phyloP scores from a whole-genome alignment of 1,284 basidiomycete genomes.

The Ustilago lituana region DNA sequence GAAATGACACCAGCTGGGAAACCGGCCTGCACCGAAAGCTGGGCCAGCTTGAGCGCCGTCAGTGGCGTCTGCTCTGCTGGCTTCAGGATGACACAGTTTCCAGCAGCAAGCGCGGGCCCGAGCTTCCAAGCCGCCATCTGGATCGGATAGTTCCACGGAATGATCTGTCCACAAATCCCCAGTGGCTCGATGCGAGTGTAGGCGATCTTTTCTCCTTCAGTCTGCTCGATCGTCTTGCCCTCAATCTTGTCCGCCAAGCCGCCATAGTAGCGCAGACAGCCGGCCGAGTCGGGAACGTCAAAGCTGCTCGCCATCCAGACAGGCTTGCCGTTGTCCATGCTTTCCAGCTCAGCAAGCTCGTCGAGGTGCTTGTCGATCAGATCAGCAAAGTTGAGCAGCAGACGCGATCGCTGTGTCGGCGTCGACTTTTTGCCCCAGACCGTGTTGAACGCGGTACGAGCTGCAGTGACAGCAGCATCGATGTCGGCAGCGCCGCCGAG shows the following conservation, averaged over 20 bases:
- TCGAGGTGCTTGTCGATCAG: constrained; percentile 78
- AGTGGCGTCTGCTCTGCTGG: constrained; percentile 80
- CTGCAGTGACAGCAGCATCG: constrained; percentile 55
- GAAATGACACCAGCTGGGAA: constrained; percentile 78
- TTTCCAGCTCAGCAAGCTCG: constrained; percentile 71
- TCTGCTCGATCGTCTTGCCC: constrained; percentile 80
- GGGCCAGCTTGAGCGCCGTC: constrained; percentile 75
- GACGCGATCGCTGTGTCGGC: constrained; percentile 72
- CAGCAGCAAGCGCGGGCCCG: constrained; percentile 68
- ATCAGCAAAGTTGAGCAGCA: constrained; percentile 75
- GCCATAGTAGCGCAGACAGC: constrained; percentile 74
- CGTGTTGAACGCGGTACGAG: constrained; percentile 48
- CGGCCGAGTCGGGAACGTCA: constrained; percentile 77
- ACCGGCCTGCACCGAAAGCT: constrained; percentile 81
- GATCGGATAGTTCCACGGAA: constrained; percentile 76
- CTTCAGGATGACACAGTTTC: constrained; percentile 69
- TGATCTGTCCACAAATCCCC: constrained; percentile 75
- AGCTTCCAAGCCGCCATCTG: constrained; percentile 71
- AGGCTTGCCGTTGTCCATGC: constrained; percentile 81
- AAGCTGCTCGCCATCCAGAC: constrained; percentile 74
- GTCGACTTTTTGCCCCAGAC: constrained; percentile 46
- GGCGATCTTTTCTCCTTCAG: constrained; percentile 76
- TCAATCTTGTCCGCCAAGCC: constrained; percentile 78
- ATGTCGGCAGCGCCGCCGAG: constrained; percentile 52
- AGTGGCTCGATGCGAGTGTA: constrained; percentile 86